A percentile compares a stretch with the other conserved stretches of the same genome.
Conservation (phyloP, 2,329 filamentous ascomycete species). For the Arthroderma sp. region DNA sequence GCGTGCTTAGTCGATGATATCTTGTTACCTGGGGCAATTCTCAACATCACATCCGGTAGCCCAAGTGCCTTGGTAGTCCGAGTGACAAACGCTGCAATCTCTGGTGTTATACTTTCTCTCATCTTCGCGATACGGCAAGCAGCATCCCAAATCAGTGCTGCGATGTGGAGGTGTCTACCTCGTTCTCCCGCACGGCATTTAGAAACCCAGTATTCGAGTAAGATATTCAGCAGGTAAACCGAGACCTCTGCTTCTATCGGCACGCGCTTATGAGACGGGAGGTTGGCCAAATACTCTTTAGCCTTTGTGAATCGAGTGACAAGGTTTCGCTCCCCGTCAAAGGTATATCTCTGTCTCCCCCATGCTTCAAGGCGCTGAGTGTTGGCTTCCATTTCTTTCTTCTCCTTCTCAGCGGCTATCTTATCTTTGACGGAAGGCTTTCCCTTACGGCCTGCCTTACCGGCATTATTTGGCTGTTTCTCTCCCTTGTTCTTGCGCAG, state of each 20-base stretch:
- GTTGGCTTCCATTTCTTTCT: conserved; percentile 18
- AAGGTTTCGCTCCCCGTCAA: conserved; percentile 34
- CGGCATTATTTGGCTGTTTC: conserved; percentile 2
- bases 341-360: conserved; percentile 8
- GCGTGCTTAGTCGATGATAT: conserved; percentile 14
- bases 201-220: conserved; percentile 13
- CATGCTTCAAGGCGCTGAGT: conserved; percentile 17
- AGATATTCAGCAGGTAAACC: conserved; percentile 16
- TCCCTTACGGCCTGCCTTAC: background rate
- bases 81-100: conserved; percentile 25
- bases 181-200: conserved; percentile 10
- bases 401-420: conserved; percentile 18
- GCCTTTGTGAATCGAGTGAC: conserved; percentile 37
- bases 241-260: conserved; percentile 34
- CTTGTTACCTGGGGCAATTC: conserved; percentile 1
- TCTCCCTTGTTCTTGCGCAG: conserved; percentile 10
- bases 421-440: conserved; percentile 8
- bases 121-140: conserved; percentile 26
- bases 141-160: conserved; percentile 36
- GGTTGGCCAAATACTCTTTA: conserved; percentile 34
- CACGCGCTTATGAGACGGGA: conserved; percentile 27
- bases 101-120: conserved; percentile 28
- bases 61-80: conserved; percentile 20
- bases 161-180: conserved; percentile 26
- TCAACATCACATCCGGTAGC: conserved; percentile 17